Base-by-base conservation (phyloP, 2,329 filamentous ascomycete species). In the Triangularia verruculosa region DNA sequence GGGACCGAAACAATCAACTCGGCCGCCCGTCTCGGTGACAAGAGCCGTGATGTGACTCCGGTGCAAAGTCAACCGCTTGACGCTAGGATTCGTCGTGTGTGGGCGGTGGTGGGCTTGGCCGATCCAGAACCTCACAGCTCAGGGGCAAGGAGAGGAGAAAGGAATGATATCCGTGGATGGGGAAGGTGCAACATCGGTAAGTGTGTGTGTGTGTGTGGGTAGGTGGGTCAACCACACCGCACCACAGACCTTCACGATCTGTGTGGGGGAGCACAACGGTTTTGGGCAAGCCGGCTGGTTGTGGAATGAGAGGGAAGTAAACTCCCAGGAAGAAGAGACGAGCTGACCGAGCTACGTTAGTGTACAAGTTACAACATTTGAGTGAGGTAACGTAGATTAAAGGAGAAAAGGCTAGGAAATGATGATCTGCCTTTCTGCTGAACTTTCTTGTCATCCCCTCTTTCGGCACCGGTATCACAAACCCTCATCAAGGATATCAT, bases 1-100 rank as follows among this genome's bases (percentile, higher is more conserved):
- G 39, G 57, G 51, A 54, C 51, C 20, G 25, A 54, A 54, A 7
- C n/a, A n/a, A 2, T 54, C 39, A 20, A 47, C 39, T 47, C 20
- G 56, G 20, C 22, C 30, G 34, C 56, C n/a, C 30, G 32, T 32
- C 56, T 58, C 56, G 56, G 56, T 43, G 56, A 58, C 56, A 43
- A 27, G 11, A 58, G 7, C 20, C 34, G 25, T 39, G 25, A 52
- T 20, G 43, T n/a, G 47, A 27, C 57, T 59, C 57, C 24, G 39
- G 57, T 17, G n/a, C n/a, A 3, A 52, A 51, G 34, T 59, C 15
- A 58, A 32, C 56, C 17, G 56, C 32, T 58, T 32, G 56, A 17
- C 56, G 28, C n/a, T 24, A 32, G 39, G n/a, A 20, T 3, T 47
- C n/a, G 17, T 1, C n/a, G n/a, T 43, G 34, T 43, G 34, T 43